Evolutionary conservation across 1,284 basidiomycete genomes (phyloP).

Genomic region (Trametes pubescens): DNA sequence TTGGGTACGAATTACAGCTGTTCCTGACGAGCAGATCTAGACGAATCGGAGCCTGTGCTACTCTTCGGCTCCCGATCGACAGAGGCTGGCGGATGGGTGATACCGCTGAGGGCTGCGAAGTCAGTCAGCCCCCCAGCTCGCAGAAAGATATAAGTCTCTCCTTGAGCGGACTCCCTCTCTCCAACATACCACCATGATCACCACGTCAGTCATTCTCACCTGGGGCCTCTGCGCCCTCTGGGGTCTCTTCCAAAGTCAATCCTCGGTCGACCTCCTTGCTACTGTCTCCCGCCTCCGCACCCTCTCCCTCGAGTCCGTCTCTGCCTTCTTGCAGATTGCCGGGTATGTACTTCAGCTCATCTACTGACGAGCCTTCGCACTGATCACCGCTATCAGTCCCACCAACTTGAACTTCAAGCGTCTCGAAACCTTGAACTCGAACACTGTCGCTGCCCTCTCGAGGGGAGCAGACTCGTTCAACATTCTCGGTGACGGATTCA

Average conservation of each 20-base stretch:
- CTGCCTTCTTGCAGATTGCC: not conserved
- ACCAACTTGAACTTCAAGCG: too few species aligned
- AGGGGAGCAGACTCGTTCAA: too few species aligned
- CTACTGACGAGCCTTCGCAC: too few species aligned
- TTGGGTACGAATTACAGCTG: too few species aligned
- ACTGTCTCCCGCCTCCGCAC: not conserved
- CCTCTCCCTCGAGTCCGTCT: not conserved
- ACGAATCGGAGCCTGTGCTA: too few species aligned
- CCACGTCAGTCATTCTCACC: not conserved
- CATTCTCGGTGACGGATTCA: too few species aligned
- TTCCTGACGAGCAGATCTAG: too few species aligned
- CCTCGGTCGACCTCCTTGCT: not conserved
- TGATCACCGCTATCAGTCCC: too few species aligned
- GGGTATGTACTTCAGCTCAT: not conserved
- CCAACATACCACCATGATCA: not conserved
- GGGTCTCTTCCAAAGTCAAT: not conserved
- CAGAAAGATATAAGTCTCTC: not conserved
- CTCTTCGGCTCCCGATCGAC: not conserved
- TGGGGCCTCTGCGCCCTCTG: not conserved
- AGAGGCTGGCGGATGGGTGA: not conserved
- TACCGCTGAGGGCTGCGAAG: not conserved
- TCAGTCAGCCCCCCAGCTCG: not conserved
- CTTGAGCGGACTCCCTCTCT: not conserved
- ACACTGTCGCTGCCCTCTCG: too few species aligned
- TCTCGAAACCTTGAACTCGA: too few species aligned